Evolutionary conservation across 768 basidiomycete genomes (phyloP), one percentile per base, ranked within the genome.

Genomic region (Rhizopogon salebrosus): DNA sequence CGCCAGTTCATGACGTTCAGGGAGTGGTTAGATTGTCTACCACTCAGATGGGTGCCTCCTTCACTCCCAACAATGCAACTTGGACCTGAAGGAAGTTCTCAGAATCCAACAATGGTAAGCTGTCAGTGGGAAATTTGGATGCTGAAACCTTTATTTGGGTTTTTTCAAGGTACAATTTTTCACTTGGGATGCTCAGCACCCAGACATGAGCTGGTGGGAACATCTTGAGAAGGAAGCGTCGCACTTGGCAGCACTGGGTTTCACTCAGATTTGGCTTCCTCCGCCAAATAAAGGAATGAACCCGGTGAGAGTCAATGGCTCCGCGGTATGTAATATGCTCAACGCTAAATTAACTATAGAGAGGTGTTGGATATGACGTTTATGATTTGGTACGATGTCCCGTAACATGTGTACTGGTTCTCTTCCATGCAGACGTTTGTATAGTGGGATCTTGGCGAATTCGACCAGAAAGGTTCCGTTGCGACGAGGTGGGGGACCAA

Each of bases 401-500:
- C 39, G 7, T 39, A 13, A 23, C 10, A 35, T 6, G 11, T 45
- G 10, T 20, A 49, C 8, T 20, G 26, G 45, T 45, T 14, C 34
- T 43, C 13, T 41, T 27, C 11, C 24, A n/a, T 8, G 18, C 23
- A 22, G 11, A 34, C 18, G 5, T 46, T 43, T 16, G 24, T 16
- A 29, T 49, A 92, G 89, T 93, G 91, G 90, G 90, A 93, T 64
- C 69, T 93, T 16, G 90, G 90, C 34, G 90, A 92, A 69, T 92
- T 92, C 56, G 58, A 86, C 48, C 90, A 89, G 66, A 90, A 85
- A 62, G 87, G 85, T 14, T 68, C 79, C 14, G 64, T 82, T 29
- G 66, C 73, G 14, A 95, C 94, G 1, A 79, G 92, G 54, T 98
- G 93, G 92, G 94, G 94, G 22, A 85, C 87, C 11, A 87, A 84